Conservation (phyloP, 495 filamentous ascomycete species). For the Neurospora tetrasperma region DNA sequence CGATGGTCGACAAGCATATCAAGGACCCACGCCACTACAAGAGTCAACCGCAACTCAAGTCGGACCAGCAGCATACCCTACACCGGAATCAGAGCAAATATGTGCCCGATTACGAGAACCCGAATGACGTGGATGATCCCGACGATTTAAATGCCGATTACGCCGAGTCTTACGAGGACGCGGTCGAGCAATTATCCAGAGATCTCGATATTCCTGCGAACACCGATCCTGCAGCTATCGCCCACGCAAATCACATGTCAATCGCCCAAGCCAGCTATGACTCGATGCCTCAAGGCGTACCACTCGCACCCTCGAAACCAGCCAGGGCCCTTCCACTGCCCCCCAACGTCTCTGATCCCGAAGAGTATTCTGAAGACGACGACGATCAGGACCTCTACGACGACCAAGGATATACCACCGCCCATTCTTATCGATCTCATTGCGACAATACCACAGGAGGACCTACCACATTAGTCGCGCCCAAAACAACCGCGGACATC, state of each 20-base stretch:
- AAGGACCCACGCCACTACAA: constrained; percentile 34
- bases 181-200: constrained; percentile 26
- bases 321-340: constrained; percentile 13
- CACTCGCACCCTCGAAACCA: constrained; percentile 2
- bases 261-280: constrained; percentile 3
- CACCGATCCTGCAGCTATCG: constrained; percentile 4
- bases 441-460: constrained; percentile 73
- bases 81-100: constrained; percentile 27
- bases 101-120: constrained; percentile 8
- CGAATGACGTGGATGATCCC: constrained; percentile 15
- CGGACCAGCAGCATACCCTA: constrained; percentile 16
- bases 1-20: constrained; percentile 18
- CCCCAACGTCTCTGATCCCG: constrained; percentile 40
- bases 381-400: constrained; percentile 69
- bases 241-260: neutral
- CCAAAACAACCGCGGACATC: constrained; percentile 50
- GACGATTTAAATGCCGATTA: constrained; percentile 23
- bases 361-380: constrained; percentile 69
- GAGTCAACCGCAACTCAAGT: constrained; percentile 30
- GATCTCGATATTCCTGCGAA: constrained; percentile 4
- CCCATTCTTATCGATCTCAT: constrained; percentile 61
- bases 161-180: constrained; percentile 34
- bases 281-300: neutral
- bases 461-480: constrained; percentile 58
- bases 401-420: constrained; percentile 73